Evolutionary conservation across 345 rosid genomes (phyloP).

Genomic region (Alliaria petiolata): DNA sequence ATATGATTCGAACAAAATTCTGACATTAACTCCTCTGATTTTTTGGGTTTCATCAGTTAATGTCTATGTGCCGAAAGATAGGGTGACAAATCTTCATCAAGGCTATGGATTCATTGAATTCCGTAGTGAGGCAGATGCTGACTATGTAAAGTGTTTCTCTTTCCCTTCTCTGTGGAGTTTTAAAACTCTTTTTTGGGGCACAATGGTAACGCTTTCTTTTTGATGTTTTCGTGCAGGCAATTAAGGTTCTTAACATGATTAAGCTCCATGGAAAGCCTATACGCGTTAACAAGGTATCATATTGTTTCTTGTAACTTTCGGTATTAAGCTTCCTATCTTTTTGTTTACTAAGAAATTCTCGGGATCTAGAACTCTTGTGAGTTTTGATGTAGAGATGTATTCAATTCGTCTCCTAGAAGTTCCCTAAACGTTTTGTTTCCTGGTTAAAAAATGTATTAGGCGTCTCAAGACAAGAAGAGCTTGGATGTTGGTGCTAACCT

Average conservation of each 20-base stretch:
- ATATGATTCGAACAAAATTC: too few relatives aligned
- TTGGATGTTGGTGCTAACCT: conserved; percentile 98
- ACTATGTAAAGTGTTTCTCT: conserved; percentile 54
- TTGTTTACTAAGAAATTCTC: neutral
- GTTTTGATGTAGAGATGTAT: neutral
- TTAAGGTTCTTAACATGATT: conserved; percentile 96
- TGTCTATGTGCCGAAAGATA: conserved; percentile 94
- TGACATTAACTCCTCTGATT: neutral
- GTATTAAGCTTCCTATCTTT: too few relatives aligned
- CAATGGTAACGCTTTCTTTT: neutral
- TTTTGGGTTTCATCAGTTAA: conserved; percentile 50
- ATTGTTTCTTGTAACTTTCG: neutral
- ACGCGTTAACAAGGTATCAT: conserved; percentile 85
- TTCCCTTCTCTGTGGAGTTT: neutral
- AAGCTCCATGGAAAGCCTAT: conserved; percentile 95
- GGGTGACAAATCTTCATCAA: conserved; percentile 95
- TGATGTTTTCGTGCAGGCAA: conserved; percentile 50
- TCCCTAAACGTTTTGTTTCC: neutral
- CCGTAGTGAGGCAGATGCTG: conserved; percentile 97
- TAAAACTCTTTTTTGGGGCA: neutral
- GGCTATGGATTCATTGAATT: conserved; percentile 90
- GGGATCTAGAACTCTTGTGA: neutral
- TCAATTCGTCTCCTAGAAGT: neutral
- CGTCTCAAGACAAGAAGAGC: conserved; percentile 98
- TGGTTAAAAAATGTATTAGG: conserved; percentile 43